Base-by-base conservation (phyloP, 73 alveolate species). In the Paramecium sonneborni region DNA sequence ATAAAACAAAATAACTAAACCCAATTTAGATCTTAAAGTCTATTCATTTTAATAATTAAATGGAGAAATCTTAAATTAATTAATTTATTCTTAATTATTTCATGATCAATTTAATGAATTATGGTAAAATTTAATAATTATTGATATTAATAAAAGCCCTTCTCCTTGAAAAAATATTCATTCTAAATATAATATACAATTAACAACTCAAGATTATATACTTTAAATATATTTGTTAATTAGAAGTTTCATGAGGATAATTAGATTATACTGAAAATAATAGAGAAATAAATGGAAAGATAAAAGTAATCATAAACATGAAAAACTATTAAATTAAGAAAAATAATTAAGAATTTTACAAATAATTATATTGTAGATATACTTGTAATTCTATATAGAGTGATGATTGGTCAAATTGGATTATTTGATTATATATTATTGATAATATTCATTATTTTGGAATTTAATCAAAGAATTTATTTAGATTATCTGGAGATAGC, bases 91-190 rank as follows among this genome's bases (percentile, higher is more conserved):
- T n/a, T n/a, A n/a, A n/a, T n/a, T n/a, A n/a, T n/a, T n/a, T n/a
- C n/a, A n/a, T n/a, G n/a, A n/a, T n/a, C n/a, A n/a, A n/a, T n/a
- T n/a, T n/a, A n/a, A n/a, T n/a, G n/a, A n/a, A n/a, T n/a, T n/a
- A n/a, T n/a, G n/a, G n/a, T n/a, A n/a, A n/a, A n/a, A n/a, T n/a
- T n/a, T n/a, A n/a, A n/a, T n/a, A n/a, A n/a, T n/a, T n/a, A n/a
- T n/a, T n/a, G n/a, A n/a, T n/a, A n/a, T n/a, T n/a, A n/a, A n/a
- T n/a, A n/a, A n/a, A n/a, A n/a, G n/a, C n/a, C n/a, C n/a, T n/a
- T n/a, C n/a, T n/a, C n/a, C n/a, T 21, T n/a, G 93, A 88, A 86
- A 76, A 62, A 86, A 86, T 62, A 37, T 86, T 15, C 93, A 86
- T 34, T 72, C 93, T n/a, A n/a, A 85, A 86, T 23, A 21, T 86